These are phyloP conservation scores for Nicotiana attenuata DNA, from an alignment of 257 asterid genomes.

Conservation along the genomic window DNA sequence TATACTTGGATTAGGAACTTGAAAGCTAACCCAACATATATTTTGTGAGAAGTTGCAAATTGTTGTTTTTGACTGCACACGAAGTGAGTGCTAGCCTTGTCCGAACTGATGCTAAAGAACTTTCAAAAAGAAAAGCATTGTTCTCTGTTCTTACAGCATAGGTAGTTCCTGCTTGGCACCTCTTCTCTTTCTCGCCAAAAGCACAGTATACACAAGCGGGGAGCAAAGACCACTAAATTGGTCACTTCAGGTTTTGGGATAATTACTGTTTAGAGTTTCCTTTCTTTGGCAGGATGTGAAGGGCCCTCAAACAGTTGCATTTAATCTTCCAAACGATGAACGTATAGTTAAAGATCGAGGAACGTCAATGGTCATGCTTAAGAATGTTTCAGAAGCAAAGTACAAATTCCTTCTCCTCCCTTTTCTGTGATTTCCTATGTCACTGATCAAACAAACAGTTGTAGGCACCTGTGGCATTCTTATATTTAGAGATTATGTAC, in stretches of 20 bases:
- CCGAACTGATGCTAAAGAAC: background rate
- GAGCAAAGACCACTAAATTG: background rate
- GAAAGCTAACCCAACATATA: background rate
- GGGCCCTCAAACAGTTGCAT: constrained; percentile 98
- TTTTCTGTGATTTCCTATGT: background rate
- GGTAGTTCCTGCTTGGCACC: background rate
- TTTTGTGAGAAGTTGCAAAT: background rate
- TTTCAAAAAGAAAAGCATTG: background rate
- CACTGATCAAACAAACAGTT: background rate
- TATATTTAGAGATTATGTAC: background rate
- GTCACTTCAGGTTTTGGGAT: background rate
- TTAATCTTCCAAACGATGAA: constrained; percentile 97
- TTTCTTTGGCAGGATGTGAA: constrained; percentile 67
- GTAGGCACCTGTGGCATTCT: background rate
- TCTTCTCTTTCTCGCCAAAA: background rate
- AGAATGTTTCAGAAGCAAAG: constrained; percentile 98
- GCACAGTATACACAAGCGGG: background rate
- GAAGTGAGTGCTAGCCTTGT: background rate
- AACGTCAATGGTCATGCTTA: constrained; percentile 95
- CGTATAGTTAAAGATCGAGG: constrained; percentile 91
- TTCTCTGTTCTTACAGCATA: background rate
- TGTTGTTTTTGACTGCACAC: background rate
- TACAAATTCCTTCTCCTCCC: constrained; percentile 19
- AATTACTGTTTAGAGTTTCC: background rate
- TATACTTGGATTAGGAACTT: background rate